Evolutionary conservation across 2,329 filamentous ascomycete species (phyloP).

Genomic region (Phyllosticta capitalensis): DNA sequence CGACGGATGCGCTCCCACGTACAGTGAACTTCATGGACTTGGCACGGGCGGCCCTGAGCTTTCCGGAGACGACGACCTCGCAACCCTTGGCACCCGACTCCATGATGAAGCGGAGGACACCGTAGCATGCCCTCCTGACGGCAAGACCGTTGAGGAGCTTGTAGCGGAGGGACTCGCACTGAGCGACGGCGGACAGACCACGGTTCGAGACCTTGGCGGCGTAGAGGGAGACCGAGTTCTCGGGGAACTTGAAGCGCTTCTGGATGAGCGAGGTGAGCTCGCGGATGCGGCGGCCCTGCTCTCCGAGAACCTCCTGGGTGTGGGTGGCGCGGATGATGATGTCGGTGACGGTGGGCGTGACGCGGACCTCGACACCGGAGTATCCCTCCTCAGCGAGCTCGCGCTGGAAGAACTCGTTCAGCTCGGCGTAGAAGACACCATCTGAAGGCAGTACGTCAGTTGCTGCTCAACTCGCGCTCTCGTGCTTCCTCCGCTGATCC

Average conservation of each 20-base stretch:
- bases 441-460: constrained; percentile 39
- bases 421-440: constrained; percentile 99
- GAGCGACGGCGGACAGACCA: constrained; percentile 97
- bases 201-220: constrained; percentile 99
- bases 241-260: constrained; percentile 99
- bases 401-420: constrained; percentile 99
- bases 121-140: constrained; percentile 97
- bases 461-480: constrained; percentile 14
- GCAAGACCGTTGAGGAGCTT: constrained; percentile 99
- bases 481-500: constrained; percentile 6
- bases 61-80: constrained; percentile 98
- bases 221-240: constrained; percentile 99
- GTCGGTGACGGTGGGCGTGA: constrained; percentile 98
- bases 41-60: constrained; percentile 96
- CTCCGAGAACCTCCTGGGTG: constrained; percentile 99
- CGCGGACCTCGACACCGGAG: constrained; percentile 99
- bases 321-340: constrained; percentile 99
- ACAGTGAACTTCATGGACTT: constrained; percentile 99
- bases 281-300: constrained; percentile 99
- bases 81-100: constrained; percentile 99
- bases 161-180: constrained; percentile 99
- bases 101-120: constrained; percentile 99
- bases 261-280: constrained; percentile 99
- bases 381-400: constrained; percentile 99
- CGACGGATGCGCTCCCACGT: constrained; percentile 26